Conservation (phyloP, 768 basidiomycete genomes). For the Hydnomerulius pinastri region DNA sequence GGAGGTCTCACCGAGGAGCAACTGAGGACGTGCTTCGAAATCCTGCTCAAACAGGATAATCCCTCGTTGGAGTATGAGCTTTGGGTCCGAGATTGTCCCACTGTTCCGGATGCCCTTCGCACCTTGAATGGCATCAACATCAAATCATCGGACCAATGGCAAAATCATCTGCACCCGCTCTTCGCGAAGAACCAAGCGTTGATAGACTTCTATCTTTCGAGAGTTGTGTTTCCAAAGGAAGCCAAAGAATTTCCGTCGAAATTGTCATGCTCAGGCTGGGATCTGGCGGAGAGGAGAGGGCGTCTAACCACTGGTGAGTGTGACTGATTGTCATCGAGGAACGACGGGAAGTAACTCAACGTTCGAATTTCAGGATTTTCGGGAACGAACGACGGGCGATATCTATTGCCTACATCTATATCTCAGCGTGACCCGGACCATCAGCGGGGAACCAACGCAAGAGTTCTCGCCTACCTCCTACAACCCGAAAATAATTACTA, state of each 20-base stretch:
- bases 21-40: slow-evolving; percentile 30
- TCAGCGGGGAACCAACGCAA: slow-evolving; percentile 48
- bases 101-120: slow-evolving; percentile 21
- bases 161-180: slow-evolving; percentile 21
- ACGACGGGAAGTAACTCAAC: too few relatives aligned
- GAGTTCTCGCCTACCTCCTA: slow-evolving; percentile 32
- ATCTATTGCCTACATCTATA: slow-evolving; percentile 39
- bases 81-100: slow-evolving; percentile 27
- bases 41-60: slow-evolving; percentile 31
- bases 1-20: slow-evolving; percentile 33
- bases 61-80: slow-evolving; percentile 32
- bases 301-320: slow-evolving; percentile 18
- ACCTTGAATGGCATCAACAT: slow-evolving; percentile 25
- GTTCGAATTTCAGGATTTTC: slow-evolving; percentile 32
- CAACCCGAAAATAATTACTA: slow-evolving; percentile 25
- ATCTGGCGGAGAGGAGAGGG: slow-evolving; percentile 31
- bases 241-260: slow-evolving; percentile 39
- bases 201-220: slow-evolving; percentile 39
- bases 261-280: slow-evolving; percentile 38
- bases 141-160: slow-evolving; percentile 30
- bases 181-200: slow-evolving; percentile 31
- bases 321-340: not conserved
- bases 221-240: slow-evolving; percentile 39
- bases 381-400: slow-evolving; percentile 41
- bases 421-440: slow-evolving; percentile 27